A percentile compares a stretch with the other conserved stretches of the same genome.
Conservation (phyloP, 495 filamentous ascomycete genomes). For the Durotheca rogersii region DNA sequence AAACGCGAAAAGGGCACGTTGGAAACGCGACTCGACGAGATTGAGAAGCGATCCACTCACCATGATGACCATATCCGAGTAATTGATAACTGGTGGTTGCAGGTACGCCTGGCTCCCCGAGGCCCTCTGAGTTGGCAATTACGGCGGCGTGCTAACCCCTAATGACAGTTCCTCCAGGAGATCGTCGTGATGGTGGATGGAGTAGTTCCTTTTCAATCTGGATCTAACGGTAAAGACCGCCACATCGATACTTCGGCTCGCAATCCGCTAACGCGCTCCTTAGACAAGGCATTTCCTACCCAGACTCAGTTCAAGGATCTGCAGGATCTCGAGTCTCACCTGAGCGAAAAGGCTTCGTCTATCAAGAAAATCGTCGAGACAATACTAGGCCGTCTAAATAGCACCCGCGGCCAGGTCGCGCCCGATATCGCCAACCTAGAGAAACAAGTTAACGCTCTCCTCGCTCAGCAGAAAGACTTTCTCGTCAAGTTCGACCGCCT, state of each 20-base stretch:
- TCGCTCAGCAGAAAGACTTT: conserved; percentile 80
- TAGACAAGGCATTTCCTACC: conserved; percentile 55
- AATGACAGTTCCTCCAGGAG: conserved; percentile 76
- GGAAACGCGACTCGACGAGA: conserved; percentile 72
- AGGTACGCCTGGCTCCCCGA: conserved; percentile 57
- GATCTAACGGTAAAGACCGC: conserved; percentile 54
- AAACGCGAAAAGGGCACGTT: conserved; percentile 81
- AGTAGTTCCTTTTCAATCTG: conserved; percentile 44
- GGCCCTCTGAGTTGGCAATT: conserved; percentile 19
- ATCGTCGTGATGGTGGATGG: conserved; percentile 66
- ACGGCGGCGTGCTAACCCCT: conserved; percentile 35
- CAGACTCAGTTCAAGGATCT: conserved; percentile 64
- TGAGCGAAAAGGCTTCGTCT: conserved; percentile 57
- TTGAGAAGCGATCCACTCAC: conserved; percentile 69
- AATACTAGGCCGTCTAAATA: conserved; percentile 45
- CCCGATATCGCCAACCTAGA: conserved; percentile 73
- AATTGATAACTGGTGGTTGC: conserved; percentile 87
- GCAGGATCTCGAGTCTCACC: conserved; percentile 74
- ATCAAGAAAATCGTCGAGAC: conserved; percentile 46
- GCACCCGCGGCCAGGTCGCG: conserved; percentile 47
- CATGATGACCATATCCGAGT: conserved; percentile 91
- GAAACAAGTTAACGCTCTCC: conserved; percentile 65
- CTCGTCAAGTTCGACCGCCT: conserved; percentile 74
- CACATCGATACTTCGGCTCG: conserved; percentile 37
- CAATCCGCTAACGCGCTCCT: conserved; percentile 37